A percentile compares a stretch with the other conserved stretches of the same genome.
phyloP scores from a whole-genome alignment of 2,329 filamentous ascomycete genomes.

The Colletotrichum noveboracense region DNA sequence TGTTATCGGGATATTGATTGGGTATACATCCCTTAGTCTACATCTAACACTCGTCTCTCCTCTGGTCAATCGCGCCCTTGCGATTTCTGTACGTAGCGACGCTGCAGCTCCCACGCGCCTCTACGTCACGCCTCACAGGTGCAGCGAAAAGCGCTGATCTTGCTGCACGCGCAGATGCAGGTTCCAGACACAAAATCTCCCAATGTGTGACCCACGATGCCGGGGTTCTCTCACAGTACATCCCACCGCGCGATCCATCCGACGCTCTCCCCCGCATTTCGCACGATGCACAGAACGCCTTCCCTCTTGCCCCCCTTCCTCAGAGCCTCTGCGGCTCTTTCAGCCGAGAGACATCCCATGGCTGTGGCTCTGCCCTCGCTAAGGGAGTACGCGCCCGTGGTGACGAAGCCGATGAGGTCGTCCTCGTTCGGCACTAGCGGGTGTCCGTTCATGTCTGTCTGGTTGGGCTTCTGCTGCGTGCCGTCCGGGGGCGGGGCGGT shows the following conservation, averaged over 20 bases:
- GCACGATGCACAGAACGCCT: slow-evolving; percentile 74
- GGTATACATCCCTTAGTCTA: neutral
- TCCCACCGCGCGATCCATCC: slow-evolving; percentile 86
- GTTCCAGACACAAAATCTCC: neutral
- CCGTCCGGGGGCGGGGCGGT: slow-evolving; percentile 32
- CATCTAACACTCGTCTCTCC: fast-evolving
- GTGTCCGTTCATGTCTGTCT: slow-evolving; percentile 52
- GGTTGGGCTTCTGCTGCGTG: slow-evolving; percentile 38
- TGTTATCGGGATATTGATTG: neutral
- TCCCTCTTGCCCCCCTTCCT: slow-evolving; percentile 33
- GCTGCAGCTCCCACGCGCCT: neutral
- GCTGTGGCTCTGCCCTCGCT: slow-evolving; percentile 77
- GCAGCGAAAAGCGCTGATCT: neutral
- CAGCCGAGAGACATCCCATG: slow-evolving; percentile 72
- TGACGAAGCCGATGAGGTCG: slow-evolving; percentile 90
- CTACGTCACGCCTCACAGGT: neutral
- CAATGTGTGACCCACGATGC: neutral
- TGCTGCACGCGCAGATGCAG: neutral
- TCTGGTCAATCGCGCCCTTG: slow-evolving; percentile 34
- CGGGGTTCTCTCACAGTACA: slow-evolving; percentile 48
- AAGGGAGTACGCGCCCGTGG: slow-evolving; percentile 83
- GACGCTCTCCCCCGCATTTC: slow-evolving; percentile 78
- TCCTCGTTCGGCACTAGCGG: slow-evolving; percentile 73
- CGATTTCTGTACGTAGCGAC: neutral
- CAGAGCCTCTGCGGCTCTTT: slow-evolving; percentile 56